These are phyloP conservation scores for Spergularia azorica DNA, from an alignment of 179 eudicot genomes.

Conservation along the genomic window DNA sequence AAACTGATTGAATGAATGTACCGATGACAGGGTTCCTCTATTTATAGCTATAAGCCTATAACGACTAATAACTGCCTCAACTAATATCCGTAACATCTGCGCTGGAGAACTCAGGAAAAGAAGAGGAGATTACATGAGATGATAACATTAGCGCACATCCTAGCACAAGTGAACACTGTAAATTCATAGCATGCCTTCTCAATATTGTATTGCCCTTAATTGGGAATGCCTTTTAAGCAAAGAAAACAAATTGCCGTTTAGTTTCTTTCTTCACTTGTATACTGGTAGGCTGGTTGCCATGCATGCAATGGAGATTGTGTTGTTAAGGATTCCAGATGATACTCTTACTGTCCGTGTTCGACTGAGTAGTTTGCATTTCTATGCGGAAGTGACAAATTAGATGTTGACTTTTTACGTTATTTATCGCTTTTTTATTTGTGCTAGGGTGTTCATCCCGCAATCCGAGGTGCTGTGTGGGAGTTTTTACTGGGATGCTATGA, in stretches of 20 bases:
- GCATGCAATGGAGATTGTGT: background rate
- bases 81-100: too few species aligned
- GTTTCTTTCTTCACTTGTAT: background rate
- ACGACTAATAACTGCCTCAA: too few species aligned
- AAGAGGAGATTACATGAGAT: too few species aligned
- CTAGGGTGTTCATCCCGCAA: constrained; percentile 51
- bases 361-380: background rate
- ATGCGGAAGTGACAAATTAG: background rate
- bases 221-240: too few species aligned
- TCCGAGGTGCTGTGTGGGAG: constrained; percentile 56
- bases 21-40: too few species aligned
- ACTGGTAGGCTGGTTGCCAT: constrained; percentile 6
- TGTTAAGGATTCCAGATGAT: background rate
- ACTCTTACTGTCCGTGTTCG: background rate
- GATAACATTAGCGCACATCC: too few species aligned
- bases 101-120: too few species aligned
- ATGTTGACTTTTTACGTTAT: constrained; percentile 14
- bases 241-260: background rate
- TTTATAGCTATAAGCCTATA: too few species aligned
- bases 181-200: too few species aligned
- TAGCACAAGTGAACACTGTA: too few species aligned
- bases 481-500: constrained; percentile 50
- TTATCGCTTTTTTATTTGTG: constrained; percentile 8
- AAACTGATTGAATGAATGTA: too few species aligned
- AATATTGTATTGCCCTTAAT: too few species aligned